A percentile compares a stretch with the other conserved stretches of the same genome.
phyloP scores from a whole-genome alignment of 192 early-diverging fungal species.

The Diversispora epigaea region DNA sequence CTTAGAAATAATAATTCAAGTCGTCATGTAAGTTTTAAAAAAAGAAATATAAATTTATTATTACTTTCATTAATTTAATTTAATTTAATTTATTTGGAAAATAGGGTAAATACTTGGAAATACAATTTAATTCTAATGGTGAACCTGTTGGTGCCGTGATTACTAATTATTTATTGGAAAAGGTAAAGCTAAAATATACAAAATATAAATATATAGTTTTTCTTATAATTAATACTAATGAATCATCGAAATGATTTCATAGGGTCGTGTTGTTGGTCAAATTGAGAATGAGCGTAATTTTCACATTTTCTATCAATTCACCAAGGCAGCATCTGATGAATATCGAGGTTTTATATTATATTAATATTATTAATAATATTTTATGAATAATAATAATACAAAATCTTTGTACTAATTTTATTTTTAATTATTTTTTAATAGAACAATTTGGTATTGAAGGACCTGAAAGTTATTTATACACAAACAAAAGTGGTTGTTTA shows the following conservation, averaged over 20 bases:
- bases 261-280: slow-evolving; percentile 93
- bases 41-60: background rate
- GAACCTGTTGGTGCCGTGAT: slow-evolving; percentile 96
- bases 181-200: slow-evolving; percentile 50
- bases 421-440: slow-evolving; percentile 19
- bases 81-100: background rate
- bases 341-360: slow-evolving; percentile 66
- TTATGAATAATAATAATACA: too few species aligned
- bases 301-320: slow-evolving; percentile 94
- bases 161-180: slow-evolving; percentile 97
- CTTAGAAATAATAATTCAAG: slow-evolving; percentile 98
- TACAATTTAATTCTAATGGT: slow-evolving; percentile 90
- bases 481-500: slow-evolving; percentile 69
- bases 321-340: slow-evolving; percentile 71
- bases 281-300: slow-evolving; percentile 95
- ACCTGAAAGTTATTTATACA: slow-evolving; percentile 78
- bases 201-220: background rate
- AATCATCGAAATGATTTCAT: background rate
- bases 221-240: background rate
- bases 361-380: background rate
- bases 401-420: slow-evolving; percentile 1
- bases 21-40: slow-evolving; percentile 72
- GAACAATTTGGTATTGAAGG: slow-evolving; percentile 70
- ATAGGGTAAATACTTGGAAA: slow-evolving; percentile 98
- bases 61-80: background rate